phyloP scores from a whole-genome alignment of 345 rosid species.

The Eucalyptus lansdowneana region DNA sequence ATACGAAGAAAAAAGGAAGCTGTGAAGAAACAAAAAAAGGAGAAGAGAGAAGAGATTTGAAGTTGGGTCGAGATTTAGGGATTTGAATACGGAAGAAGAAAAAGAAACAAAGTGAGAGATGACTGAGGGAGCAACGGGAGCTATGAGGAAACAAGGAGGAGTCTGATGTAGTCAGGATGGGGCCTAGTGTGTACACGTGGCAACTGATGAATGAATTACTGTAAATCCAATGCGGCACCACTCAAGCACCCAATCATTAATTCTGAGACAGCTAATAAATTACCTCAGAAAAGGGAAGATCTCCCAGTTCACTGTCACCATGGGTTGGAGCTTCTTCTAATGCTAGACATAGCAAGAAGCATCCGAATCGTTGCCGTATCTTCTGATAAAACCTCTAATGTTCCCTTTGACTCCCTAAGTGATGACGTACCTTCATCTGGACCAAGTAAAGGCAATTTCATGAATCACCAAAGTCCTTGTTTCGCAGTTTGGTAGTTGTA shows the following conservation, averaged over 20 bases:
- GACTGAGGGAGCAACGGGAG: background rate
- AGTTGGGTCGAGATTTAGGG: background rate
- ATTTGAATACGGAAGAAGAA: background rate
- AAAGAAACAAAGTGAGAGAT: background rate
- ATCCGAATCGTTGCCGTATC: conserved; percentile 22
- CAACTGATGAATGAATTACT: too few species aligned
- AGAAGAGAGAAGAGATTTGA: background rate
- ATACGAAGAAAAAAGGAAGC: background rate
- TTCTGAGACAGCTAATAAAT: conserved; percentile 2
- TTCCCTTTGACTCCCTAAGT: background rate
- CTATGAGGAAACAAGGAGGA: background rate
- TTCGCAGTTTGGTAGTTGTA: background rate
- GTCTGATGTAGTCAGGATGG: background rate
- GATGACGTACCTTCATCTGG: background rate
- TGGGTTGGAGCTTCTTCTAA: conserved; percentile 14
- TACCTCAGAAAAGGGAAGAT: conserved; percentile 33
- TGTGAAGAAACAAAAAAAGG: background rate
- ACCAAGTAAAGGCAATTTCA: background rate
- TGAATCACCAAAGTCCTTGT: background rate
- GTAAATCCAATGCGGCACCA: background rate
- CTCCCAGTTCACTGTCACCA: conserved; percentile 21
- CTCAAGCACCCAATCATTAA: background rate
- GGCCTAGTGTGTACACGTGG: background rate
- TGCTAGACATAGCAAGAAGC: conserved; percentile 27
- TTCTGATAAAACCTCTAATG: background rate